Conservation (phyloP, 139 green algal species). For the Coccomyxa sp. region DNA sequence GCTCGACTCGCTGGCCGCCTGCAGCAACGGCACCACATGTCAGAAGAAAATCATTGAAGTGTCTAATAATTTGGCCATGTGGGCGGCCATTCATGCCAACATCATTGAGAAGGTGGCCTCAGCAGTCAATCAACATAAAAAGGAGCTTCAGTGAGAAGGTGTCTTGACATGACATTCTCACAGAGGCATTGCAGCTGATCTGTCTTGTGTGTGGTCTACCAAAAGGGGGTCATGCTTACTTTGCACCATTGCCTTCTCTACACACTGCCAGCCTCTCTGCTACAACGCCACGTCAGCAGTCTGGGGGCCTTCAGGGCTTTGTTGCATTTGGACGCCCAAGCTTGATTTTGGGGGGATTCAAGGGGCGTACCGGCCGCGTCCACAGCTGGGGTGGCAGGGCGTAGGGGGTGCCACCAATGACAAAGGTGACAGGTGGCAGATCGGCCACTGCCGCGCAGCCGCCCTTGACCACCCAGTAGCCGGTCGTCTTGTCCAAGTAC, state of each 20-base stretch:
- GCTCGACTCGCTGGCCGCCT: background rate
- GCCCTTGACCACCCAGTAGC: background rate
- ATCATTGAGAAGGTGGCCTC: too few relatives aligned
- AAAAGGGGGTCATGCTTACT: background rate
- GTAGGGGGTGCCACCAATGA: background rate
- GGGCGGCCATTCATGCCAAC: background rate
- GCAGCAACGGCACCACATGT: background rate
- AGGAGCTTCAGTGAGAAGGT: too few relatives aligned
- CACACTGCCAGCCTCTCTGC: too few relatives aligned
- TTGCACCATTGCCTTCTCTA: background rate
- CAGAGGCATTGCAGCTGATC: background rate
- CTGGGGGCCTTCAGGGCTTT: background rate
- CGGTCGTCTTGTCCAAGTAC: background rate
- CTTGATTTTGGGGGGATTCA: background rate
- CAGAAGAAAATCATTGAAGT: background rate
- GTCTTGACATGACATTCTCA: too few relatives aligned
- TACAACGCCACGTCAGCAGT: too few relatives aligned
- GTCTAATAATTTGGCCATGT: background rate
- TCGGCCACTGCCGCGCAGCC: background rate
- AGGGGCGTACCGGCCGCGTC: background rate
- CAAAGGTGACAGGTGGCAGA: slow-evolving; percentile 1
- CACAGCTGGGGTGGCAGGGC: slow-evolving; percentile 2
- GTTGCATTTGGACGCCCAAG: background rate
- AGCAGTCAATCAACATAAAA: background rate
- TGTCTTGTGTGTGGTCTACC: background rate